Conservation (phyloP, 1,284 basidiomycete species). For the Puccinia novopanici region DNA sequence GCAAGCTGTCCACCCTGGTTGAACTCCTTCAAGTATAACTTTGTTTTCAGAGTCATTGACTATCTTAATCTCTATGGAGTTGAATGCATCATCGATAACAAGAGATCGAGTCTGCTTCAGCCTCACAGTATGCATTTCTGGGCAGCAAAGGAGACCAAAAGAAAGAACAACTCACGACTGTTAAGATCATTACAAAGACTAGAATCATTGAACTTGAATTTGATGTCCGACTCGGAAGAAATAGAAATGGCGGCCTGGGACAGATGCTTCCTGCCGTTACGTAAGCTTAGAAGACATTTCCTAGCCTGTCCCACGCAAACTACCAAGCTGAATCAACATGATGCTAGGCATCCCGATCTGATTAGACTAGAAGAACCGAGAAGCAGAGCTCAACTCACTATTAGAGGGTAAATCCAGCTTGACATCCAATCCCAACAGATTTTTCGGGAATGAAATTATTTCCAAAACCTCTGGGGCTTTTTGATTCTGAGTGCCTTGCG, state of each 20-base stretch:
- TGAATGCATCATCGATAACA: no score
- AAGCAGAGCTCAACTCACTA: slow-evolving; percentile 6
- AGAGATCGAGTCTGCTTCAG: background rate
- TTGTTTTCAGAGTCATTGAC: background rate
- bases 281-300: slow-evolving; percentile 24
- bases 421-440: slow-evolving; percentile 35
- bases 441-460: slow-evolving; percentile 42
- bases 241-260: slow-evolving; percentile 16
- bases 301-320: slow-evolving; percentile 23
- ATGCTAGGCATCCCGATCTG: background rate
- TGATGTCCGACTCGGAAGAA: slow-evolving; percentile 23
- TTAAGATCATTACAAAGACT: background rate
- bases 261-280: slow-evolving; percentile 31
- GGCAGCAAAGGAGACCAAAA: slow-evolving; percentile 54
- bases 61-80: slow-evolving; percentile 13
- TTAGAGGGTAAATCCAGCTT: slow-evolving; percentile 31
- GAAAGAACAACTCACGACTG: slow-evolving; percentile 1
- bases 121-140: slow-evolving; percentile 13
- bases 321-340: background rate
- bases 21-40: slow-evolving; percentile 14
- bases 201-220: slow-evolving; percentile 1
- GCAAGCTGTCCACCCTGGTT: slow-evolving; percentile 7
- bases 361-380: background rate
- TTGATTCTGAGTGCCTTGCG: slow-evolving; percentile 59
- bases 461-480: slow-evolving; percentile 21